These are phyloP conservation scores for Rhododendron molle DNA, from an alignment of 148 eudicot species.

Conservation along the genomic window DNA sequence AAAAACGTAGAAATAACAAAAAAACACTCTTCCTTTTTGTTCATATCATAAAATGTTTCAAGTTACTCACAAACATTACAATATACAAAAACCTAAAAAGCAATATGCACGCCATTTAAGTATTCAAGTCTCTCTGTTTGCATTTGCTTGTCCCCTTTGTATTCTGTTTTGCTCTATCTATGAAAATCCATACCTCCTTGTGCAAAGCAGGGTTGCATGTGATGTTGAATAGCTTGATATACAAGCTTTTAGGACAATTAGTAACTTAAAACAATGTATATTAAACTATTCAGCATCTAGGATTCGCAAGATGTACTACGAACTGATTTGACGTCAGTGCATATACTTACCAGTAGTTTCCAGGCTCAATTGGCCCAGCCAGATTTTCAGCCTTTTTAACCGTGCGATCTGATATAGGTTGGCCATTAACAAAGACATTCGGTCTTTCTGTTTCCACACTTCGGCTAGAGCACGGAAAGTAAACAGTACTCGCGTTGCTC, in stretches of 20 bases:
- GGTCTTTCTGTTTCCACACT: constrained; percentile 24
- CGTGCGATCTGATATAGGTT: constrained; percentile 40
- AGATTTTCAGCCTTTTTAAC: constrained; percentile 68
- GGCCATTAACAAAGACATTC: constrained; percentile 69
- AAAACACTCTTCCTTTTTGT: not conserved
- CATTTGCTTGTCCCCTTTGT: not conserved
- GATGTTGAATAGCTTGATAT: not conserved
- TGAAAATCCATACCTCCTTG: not conserved
- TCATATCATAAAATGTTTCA: not conserved
- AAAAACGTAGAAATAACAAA: not conserved
- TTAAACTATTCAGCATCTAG: constrained; percentile 22
- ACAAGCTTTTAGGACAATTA: not conserved
- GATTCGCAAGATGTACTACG: constrained; percentile 23
- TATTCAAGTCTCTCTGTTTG: not conserved
- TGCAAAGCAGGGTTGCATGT: not conserved
- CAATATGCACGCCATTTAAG: not conserved
- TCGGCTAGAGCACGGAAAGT: constrained; percentile 23
- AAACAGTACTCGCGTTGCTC: constrained; percentile 33
- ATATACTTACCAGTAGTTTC: constrained; percentile 71
- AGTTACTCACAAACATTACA: constrained; percentile 13
- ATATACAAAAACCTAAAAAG: not conserved
- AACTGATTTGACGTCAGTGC: constrained; percentile 23
- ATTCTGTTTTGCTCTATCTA: not conserved
- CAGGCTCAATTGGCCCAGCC: constrained; percentile 78
- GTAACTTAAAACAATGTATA: not conserved